Conservation (phyloP, 2,329 filamentous ascomycete species). For the Cryphonectria radicalis region DNA sequence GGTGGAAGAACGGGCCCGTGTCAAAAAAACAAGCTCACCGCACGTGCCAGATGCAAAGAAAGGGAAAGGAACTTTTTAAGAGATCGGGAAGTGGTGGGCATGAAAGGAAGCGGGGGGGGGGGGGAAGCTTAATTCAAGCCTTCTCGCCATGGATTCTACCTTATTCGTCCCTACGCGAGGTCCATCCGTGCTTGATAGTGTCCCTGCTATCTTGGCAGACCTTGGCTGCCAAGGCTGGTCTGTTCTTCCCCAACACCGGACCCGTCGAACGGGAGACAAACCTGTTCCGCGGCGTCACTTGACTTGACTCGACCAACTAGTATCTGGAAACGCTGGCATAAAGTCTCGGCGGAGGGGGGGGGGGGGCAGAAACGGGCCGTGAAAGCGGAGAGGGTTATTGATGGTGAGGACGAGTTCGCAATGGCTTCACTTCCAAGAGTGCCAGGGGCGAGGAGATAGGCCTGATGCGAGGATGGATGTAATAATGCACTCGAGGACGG, state of each 20-base stretch:
- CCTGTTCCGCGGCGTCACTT: background rate
- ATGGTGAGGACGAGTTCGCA: background rate
- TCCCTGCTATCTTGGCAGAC: background rate
- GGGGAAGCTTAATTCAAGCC: background rate
- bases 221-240: background rate
- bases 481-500: too few relatives aligned
- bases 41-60: background rate
- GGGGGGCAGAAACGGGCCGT: background rate
- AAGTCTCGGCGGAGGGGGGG: too few relatives aligned
- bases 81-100: background rate
- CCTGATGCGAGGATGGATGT: too few relatives aligned
- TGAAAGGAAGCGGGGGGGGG: background rate
- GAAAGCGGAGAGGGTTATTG: background rate
- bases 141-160: background rate
- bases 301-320: background rate
- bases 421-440: background rate
- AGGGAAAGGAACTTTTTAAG: background rate
- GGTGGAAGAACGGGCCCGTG: too few relatives aligned
- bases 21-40: background rate
- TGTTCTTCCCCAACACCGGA: background rate
- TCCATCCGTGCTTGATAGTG: background rate
- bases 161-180: background rate
- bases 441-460: too few relatives aligned
- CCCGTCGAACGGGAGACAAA: background rate
- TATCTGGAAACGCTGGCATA: background rate